Evolutionary conservation across 202 grass and related monocot genomes (phyloP), one percentile per base, ranked within the genome.

Genomic region (Sporobolus alterniflorus): DNA sequence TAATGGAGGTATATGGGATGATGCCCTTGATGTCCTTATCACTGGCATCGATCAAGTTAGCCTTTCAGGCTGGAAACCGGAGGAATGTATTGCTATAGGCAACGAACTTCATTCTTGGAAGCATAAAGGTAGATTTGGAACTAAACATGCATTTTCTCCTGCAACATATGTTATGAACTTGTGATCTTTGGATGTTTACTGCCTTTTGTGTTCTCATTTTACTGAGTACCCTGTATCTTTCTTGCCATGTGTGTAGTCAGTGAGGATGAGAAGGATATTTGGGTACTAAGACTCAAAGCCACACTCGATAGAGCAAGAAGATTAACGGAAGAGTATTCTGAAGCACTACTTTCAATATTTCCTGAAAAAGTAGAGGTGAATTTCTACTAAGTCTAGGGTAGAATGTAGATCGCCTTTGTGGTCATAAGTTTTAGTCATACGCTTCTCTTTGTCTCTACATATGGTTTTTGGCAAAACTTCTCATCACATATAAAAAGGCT

Each of bases 301-400:
- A 93, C 96, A 67, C 79, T 98, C 82, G 96, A 98, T 71, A 95
- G 96, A 92, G 76, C 90, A 76, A 88, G 92, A 78, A 91, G 96
- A 74, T 85, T 98, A 73, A 98, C 92, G 3, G 92, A 95, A 91
- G 96, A 93, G 66, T 98, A 93, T 74, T 98, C 96, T 88, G 92
- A 98, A 78, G 86, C 82, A 71, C 87, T 98, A 79, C 90, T 98
- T 77, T 85, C 91, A 76, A 89, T 93, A 87, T 98, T 98, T 68
- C 96, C 96, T 75, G 86, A 92, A 55, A 95, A 88, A 88, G 96
- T 98, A 15, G 75, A 89, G 96, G 96, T 98, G 74, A 71, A 61
- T 64, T 51, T 63, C 31, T 65, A 44, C 18, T 26, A 57, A 44
- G 63, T 49, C 17, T 41, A 50, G 17, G 29, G 54, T 62, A 49